Percentiles rank a stretch among this genome's conserved stretches.
Conservation (phyloP, 2,329 filamentous ascomycete genomes). For the Trichothecium sympodiale region DNA sequence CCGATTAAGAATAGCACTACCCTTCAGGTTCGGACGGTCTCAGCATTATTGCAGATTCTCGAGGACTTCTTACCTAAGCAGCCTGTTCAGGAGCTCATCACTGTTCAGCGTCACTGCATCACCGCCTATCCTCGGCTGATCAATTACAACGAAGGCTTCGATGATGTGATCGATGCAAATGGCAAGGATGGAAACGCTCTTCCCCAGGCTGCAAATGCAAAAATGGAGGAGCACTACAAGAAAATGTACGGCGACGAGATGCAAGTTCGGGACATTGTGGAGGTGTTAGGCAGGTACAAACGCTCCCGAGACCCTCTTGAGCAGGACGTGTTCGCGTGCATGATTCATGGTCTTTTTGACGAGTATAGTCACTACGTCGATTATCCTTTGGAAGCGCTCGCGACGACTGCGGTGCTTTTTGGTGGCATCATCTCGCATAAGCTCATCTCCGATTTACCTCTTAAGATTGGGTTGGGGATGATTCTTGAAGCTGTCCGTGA, state of each 20-base stretch:
- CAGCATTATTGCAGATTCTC: conserved; percentile 67
- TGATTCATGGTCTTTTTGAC: conserved; percentile 96
- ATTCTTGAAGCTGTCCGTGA: conserved; percentile 93
- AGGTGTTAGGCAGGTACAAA: conserved; percentile 78
- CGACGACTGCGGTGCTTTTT: conserved; percentile 91
- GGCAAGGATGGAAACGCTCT: conserved; percentile 73
- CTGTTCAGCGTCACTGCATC: conserved; percentile 78
- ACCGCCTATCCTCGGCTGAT: conserved; percentile 88
- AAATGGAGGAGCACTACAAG: conserved; percentile 97
- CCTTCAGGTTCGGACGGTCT: conserved; percentile 76
- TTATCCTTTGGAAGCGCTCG: conserved; percentile 90
- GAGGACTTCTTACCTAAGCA: conserved; percentile 55
- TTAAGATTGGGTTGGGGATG: conserved; percentile 93
- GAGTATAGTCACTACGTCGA: conserved; percentile 93
- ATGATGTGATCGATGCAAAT: conserved; percentile 83
- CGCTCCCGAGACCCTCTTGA: conserved; percentile 72
- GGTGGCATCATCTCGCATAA: conserved; percentile 93
- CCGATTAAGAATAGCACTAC: conserved; percentile 54
- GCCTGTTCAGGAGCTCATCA: conserved; percentile 57
- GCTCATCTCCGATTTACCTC: conserved; percentile 76
- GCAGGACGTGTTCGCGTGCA: conserved; percentile 93
- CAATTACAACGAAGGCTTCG: conserved; percentile 88
- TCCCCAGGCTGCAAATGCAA: conserved; percentile 65
- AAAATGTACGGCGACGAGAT: conserved; percentile 93
- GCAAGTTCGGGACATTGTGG: conserved; percentile 75